phyloP scores from a whole-genome alignment of 2,329 filamentous ascomycete species.

The Talaromyces amestolkiae region DNA sequence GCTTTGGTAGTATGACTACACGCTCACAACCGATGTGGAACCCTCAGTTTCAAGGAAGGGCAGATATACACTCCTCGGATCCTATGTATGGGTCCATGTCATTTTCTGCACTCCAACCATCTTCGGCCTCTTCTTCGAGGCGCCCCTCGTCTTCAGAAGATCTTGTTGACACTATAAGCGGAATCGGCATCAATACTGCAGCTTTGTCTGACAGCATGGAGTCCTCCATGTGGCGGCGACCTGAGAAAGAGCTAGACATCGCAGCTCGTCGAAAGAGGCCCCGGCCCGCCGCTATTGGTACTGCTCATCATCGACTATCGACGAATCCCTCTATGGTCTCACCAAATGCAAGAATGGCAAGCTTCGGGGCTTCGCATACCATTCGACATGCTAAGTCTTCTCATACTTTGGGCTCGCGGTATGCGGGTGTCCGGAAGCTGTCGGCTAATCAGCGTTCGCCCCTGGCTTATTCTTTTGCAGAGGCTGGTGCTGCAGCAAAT shows the following conservation, averaged over 20 bases:
- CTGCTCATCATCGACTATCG: conserved; percentile 39
- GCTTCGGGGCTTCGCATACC: conserved; percentile 35
- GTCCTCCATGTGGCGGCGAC: conserved; percentile 33
- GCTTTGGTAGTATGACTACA: conserved; percentile 13
- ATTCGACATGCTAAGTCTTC: conserved; percentile 48
- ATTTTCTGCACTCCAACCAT: conserved; percentile 32
- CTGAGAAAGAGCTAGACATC: conserved; percentile 45
- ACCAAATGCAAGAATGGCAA: conserved; percentile 38
- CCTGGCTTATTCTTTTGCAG: conserved; percentile 46
- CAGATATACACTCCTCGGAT: conserved; percentile 27
- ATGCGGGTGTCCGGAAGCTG: conserved; percentile 47
- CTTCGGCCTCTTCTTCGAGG: conserved; percentile 29
- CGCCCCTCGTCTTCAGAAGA: conserved; percentile 37
- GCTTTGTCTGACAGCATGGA: conserved; percentile 27
- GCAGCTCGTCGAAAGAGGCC: conserved; percentile 48
- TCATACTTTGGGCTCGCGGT: conserved; percentile 45
- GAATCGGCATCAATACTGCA: conserved; percentile 37
- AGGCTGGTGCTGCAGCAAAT: conserved; percentile 42
- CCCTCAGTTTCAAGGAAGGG: conserved; percentile 23
- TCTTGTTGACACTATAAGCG: conserved; percentile 33
- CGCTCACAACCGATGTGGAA: conserved; percentile 29
- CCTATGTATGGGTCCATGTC: conserved; percentile 33
- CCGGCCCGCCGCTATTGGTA: conserved; percentile 47
- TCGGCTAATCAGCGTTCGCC: conserved; percentile 49
- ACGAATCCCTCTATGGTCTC: conserved; percentile 42